A percentile compares a stretch with the other conserved stretches of the same genome.
Conservation (phyloP, 768 basidiomycete genomes). For the Paxillus involutus region DNA sequence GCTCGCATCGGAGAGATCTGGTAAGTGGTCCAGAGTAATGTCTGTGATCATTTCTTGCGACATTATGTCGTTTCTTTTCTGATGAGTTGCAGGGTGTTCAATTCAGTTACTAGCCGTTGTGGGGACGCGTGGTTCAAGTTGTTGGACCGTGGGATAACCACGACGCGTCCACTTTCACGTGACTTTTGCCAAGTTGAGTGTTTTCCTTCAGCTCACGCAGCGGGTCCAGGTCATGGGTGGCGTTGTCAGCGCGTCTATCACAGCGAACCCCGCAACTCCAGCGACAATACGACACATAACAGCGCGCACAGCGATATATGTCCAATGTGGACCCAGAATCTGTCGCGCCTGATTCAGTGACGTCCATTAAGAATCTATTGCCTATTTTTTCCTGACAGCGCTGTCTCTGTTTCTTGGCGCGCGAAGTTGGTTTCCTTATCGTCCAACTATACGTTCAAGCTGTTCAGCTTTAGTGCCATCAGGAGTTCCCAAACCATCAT, state of each 20-base stretch:
- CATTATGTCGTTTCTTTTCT: constrained; percentile 7
- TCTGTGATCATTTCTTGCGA: constrained; percentile 30
- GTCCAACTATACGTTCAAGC: not conserved
- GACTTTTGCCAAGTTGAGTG: constrained; percentile 7
- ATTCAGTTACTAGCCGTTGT: not conserved
- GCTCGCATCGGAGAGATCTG: constrained; percentile 47
- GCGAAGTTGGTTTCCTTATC: not conserved
- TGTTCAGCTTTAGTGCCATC: not conserved
- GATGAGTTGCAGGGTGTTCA: not conserved
- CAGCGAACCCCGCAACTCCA: not conserved
- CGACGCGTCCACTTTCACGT: constrained; percentile 31
- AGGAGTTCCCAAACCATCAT: constrained; percentile 11
- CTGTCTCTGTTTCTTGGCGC: no score
- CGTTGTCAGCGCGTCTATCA: not conserved
- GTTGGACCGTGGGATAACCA: constrained; percentile 18
- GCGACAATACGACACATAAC: not conserved
- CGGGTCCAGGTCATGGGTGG: no score
- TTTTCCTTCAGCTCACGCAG: no score
- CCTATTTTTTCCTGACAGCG: no score
- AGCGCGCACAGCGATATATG: not conserved
- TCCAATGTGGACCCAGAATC: no score
- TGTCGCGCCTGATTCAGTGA: no score
- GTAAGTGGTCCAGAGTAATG: constrained; percentile 53
- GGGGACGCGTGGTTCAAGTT: constrained; percentile 5
- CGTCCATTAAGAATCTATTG: no score